phyloP scores from a whole-genome alignment of 2,329 filamentous ascomycete genomes.

The Pseudogymnoascus sp. region DNA sequence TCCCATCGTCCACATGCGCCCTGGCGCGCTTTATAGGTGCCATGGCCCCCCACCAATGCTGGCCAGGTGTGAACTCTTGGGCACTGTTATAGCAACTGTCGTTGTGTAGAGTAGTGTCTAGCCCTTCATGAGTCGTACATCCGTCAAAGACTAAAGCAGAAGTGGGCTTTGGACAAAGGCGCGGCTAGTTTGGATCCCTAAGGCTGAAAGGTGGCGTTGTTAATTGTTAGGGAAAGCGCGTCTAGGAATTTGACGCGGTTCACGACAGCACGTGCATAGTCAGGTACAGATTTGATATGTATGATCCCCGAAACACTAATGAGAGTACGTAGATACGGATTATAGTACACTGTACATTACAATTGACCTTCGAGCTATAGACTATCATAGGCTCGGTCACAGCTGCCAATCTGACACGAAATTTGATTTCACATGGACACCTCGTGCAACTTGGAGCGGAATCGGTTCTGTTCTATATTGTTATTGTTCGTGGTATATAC shows the following conservation, averaged over 20 bases:
- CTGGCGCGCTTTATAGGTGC: conserved; percentile 1
- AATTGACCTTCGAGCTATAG: background rate
- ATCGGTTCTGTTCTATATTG: background rate
- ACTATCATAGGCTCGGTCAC: background rate
- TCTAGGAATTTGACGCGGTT: conserved; percentile 4
- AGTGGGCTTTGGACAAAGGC: conserved; percentile 1
- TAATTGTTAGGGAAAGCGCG: background rate
- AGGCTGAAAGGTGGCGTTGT: background rate
- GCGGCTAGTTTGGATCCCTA: background rate
- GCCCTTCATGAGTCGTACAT: background rate
- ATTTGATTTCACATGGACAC: background rate
- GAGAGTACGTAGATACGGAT: background rate
- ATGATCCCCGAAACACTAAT: background rate
- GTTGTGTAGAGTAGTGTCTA: background rate
- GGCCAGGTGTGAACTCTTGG: background rate
- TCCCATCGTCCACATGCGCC: background rate
- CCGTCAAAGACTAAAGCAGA: background rate
- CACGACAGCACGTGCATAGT: background rate
- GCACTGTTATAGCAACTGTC: background rate
- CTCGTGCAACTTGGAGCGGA: background rate
- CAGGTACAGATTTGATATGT: background rate
- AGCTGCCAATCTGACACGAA: background rate
- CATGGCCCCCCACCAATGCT: background rate
- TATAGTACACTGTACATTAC: background rate
- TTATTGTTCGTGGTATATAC: background rate